Base-by-base conservation (phyloP, 148 eudicot genomes). In the Vaccinium macrocarpon region DNA sequence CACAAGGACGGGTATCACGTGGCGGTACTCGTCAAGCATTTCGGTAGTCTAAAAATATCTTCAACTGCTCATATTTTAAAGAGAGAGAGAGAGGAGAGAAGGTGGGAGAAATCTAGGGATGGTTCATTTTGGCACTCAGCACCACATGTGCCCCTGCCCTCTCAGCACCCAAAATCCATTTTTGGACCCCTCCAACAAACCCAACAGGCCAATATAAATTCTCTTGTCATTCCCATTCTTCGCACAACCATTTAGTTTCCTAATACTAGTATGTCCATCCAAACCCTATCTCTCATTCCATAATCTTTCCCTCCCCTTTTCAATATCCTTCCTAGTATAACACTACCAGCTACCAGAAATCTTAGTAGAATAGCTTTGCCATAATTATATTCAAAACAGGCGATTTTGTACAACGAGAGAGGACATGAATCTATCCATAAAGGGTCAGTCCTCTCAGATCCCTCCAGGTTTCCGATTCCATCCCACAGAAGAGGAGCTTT, bases 401-500 rank as follows among this genome's bases (percentile, higher is more conserved):
- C 38, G 0, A 68, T 5, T 68, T 27, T 25, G 14, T 25, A 14
- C 42, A 0, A 61, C 76, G 59, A 19, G 83, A 81, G 25, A 77
- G 19, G 83, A 83, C 79, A 89, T 90, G 91, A 92, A 87, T 78
- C 53, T 90, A 76, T 90, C 91, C 8, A 87, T 88, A 2, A 90
- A 90, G 52, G 92, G 92, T 8, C 85, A 92, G 29, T 85, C 3
- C 71, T 23, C 90, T 62, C 86, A 88, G 66, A 92, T 92, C 15
- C 94, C 94, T 14, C 94, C 94, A 0, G 94, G 94, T 1, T 92
- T 92, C 59, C 86, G 94, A 29, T 92, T 92, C 80, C 94, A 92
- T 76, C 94, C 94, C 11, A 92, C 94, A 16, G 94, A 92, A 51
- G 94, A 92, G 82, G 94, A 92, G 84, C 93, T 92, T 62, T 85